Percentiles rank a stretch among this genome's conserved stretches.
Conservation (phyloP, 1,284 basidiomycete species). For the Laetiporus sulphureus region DNA sequence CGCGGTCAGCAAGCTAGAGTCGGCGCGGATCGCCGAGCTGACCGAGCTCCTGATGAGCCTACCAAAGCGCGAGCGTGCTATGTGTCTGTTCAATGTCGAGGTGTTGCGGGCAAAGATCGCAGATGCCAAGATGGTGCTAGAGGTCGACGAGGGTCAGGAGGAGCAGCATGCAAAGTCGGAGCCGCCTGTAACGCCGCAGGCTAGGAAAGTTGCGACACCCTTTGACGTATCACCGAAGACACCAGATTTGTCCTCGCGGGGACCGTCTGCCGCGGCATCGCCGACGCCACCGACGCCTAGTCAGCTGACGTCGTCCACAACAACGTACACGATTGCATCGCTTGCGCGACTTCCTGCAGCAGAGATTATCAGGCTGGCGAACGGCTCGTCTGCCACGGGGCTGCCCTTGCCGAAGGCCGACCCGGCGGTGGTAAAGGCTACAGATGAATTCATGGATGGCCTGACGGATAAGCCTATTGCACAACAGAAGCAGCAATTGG, state of each 20-base stretch:
- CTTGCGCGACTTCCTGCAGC: constrained; percentile 62
- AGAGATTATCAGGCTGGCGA: constrained; percentile 62
- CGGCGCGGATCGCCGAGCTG: constrained; percentile 49
- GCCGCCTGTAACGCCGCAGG: constrained; percentile 54
- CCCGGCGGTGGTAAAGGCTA: constrained; percentile 58
- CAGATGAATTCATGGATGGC: constrained; percentile 73
- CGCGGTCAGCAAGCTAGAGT: constrained; percentile 61
- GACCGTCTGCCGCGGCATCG: constrained; percentile 63
- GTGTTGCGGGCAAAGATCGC: constrained; percentile 71
- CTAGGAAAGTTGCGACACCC: constrained; percentile 42
- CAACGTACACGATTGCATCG: constrained; percentile 36
- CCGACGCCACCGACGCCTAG: constrained; percentile 45
- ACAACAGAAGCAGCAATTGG: constrained; percentile 76
- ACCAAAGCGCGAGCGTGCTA: constrained; percentile 80
- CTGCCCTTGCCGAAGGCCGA: constrained; percentile 69
- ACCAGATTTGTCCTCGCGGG: constrained; percentile 65
- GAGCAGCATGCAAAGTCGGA: constrained; percentile 26
- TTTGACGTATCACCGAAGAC: constrained; percentile 56
- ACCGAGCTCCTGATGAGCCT: constrained; percentile 79
- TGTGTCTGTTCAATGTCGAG: constrained; percentile 86
- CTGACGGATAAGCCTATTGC: constrained; percentile 56
- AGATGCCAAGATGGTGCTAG: constrained; percentile 77
- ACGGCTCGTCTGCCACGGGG: constrained; percentile 45
- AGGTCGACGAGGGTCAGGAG: constrained; percentile 57
- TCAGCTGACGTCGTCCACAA: constrained; percentile 11